Evolutionary conservation across 257 asterid species (phyloP), one percentile per base, ranked within the genome.

Genomic region (Solanum medicagineum): DNA sequence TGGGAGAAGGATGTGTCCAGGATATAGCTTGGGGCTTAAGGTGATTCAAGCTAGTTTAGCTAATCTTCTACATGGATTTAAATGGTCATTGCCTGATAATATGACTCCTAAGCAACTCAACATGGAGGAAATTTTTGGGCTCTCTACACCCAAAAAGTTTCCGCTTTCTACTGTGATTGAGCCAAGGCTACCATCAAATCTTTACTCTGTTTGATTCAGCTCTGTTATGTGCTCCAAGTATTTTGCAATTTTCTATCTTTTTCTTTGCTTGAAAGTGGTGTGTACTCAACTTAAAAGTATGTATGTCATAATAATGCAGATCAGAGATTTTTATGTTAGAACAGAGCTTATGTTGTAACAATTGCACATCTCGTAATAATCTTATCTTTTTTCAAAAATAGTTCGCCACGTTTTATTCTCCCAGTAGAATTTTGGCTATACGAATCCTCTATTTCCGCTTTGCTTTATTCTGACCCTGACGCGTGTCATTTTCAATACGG

Each of bases 1-100:
- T 1, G 93, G 93, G 10, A 79, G 93, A 59, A 89, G 93, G 84
- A 91, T 91, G 92, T 91, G 93, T 19, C 93, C 93, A 0, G 92
- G 93, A 0, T 89, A 91, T 8, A 87, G 84, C 40, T 84, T 89
- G 36, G 92, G 92, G 6, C 87, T 91, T 15, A 89, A 88, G 89
- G 93, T 89, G 83, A 85, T 91, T 16, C 85, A 89, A 79, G 79
- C 90, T 29, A 89, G 81, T 47, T 60, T 89, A 84, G 90, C 90
- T 3, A 91, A 91, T 82, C 91, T 91, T 62, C 29, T 91, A 16
- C 93, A 91, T 22, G 93, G 92, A 26, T 91, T 66, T 83, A 88
- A 88, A 0, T 91, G 93, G 93, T 85, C 75, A 49, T 60, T 88
- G 86, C 88, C 89, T 0, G 81, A 60, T 55, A 73, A 70, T 10